Conservation (phyloP, 2,329 filamentous ascomycete genomes). For the Fonsecaea pedrosoi region DNA sequence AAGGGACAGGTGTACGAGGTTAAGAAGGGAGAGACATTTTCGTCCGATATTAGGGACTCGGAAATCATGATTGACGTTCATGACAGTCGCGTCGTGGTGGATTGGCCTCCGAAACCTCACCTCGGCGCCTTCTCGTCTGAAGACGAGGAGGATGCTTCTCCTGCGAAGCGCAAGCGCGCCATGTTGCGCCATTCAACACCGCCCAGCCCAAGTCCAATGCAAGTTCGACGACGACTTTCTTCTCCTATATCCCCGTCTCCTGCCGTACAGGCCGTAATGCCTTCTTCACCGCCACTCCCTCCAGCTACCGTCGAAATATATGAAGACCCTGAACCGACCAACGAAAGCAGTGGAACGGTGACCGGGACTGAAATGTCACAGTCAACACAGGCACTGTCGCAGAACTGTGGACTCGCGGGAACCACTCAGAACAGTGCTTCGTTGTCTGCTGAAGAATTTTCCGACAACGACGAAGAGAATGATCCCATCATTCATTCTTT, state of each 20-base stretch:
- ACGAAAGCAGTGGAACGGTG: conserved; percentile 18
- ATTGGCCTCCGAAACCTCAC: conserved; percentile 73
- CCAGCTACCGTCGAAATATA: conserved; percentile 65
- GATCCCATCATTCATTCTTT: conserved; percentile 93
- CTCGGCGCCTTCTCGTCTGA: conserved; percentile 40
- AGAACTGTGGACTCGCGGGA: conserved; percentile 39
- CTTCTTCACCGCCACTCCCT: conserved; percentile 48
- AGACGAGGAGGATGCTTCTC: conserved; percentile 55
- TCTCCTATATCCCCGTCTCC: conserved; percentile 80
- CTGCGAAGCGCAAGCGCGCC: conserved; percentile 53
- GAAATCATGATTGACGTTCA: conserved; percentile 97
- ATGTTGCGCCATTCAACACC: conserved; percentile 40
- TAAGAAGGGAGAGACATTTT: conserved; percentile 85
- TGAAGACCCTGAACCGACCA: conserved; percentile 63
- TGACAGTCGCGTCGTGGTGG: conserved; percentile 84
- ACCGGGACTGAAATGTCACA: conserved; percentile 23
- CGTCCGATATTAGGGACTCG: conserved; percentile 82
- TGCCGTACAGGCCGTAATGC: conserved; percentile 54
- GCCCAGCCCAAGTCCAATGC: conserved; percentile 58
- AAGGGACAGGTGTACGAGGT: conserved; percentile 86
- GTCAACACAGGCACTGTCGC: conserved; percentile 44
- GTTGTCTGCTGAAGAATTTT: conserved; percentile 59
- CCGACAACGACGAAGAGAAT: conserved; percentile 89
- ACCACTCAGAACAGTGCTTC: conserved; percentile 24
- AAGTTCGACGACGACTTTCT: conserved; percentile 66